phyloP scores from a whole-genome alignment of 495 filamentous ascomycete species.

The Penicillium angulare region DNA sequence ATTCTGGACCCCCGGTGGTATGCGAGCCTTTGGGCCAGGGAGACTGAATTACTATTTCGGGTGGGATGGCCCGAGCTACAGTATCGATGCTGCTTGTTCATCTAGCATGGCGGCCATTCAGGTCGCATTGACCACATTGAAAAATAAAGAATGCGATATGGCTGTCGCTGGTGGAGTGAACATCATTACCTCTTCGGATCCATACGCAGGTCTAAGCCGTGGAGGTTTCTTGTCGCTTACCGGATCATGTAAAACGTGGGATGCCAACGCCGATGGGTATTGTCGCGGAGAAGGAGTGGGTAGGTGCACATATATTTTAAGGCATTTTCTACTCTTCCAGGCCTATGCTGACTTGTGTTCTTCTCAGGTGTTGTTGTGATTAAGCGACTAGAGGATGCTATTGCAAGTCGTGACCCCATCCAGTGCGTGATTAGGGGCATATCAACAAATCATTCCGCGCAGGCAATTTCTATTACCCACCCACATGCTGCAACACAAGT shows the following conservation, averaged over 20 bases:
- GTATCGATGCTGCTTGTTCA: constrained; percentile 75
- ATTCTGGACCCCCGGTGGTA: constrained; percentile 74
- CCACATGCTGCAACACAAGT: constrained; percentile 51
- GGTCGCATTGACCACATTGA: constrained; percentile 61
- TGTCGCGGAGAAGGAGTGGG: constrained; percentile 57
- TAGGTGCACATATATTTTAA: too few relatives aligned
- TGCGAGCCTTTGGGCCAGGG: constrained; percentile 65
- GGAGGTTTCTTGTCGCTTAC: constrained; percentile 65
- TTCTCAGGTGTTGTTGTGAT: constrained; percentile 43
- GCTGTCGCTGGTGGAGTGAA: constrained; percentile 72
- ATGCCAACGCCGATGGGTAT: constrained; percentile 68
- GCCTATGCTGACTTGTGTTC: too few relatives aligned
- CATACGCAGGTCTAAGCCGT: constrained; percentile 64
- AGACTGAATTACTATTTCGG: constrained; percentile 52
- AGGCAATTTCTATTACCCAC: constrained; percentile 45
- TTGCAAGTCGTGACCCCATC: constrained; percentile 46
- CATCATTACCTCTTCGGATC: constrained; percentile 65
- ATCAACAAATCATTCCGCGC: constrained; percentile 44
- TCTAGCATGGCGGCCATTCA: constrained; percentile 53
- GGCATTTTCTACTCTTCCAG: too few relatives aligned
- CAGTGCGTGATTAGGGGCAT: constrained; percentile 35
- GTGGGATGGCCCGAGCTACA: constrained; percentile 67
- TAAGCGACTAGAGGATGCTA: constrained; percentile 47
- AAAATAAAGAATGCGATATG: constrained; percentile 66
- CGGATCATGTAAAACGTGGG: constrained; percentile 62